These are phyloP conservation scores for Botryotinia globosa DNA, from an alignment of 2,329 filamentous ascomycete species.

Conservation along the genomic window DNA sequence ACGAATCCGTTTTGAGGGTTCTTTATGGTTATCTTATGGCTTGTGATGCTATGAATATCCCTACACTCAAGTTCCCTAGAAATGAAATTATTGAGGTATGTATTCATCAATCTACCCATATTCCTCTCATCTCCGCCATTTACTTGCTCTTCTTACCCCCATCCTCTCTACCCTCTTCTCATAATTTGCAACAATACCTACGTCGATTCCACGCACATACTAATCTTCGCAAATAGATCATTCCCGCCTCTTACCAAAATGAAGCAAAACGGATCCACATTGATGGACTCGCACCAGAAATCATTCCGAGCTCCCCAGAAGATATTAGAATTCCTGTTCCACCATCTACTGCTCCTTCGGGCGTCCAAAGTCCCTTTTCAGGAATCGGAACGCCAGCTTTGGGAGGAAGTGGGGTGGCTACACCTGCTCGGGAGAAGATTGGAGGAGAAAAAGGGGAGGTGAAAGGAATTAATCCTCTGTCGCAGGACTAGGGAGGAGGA, in stretches of 20 bases:
- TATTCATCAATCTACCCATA: neutral
- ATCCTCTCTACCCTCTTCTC: no score
- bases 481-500: neutral
- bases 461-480: slow-evolving; percentile 1
- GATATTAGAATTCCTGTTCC: slow-evolving; percentile 77
- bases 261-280: slow-evolving; percentile 89
- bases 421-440: neutral
- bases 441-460: neutral
- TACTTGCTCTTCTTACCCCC: no score
- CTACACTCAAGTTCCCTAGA: slow-evolving; percentile 86
- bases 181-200: neutral
- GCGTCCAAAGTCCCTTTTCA: slow-evolving; percentile 37
- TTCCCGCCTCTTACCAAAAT: slow-evolving; percentile 96
- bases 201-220: neutral
- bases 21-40: slow-evolving; percentile 98
- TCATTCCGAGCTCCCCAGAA: slow-evolving; percentile 75
- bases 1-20: slow-evolving; percentile 95
- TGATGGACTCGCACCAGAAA: slow-evolving; percentile 58
- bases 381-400: slow-evolving; percentile 32
- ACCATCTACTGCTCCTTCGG: slow-evolving; percentile 49
- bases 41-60: slow-evolving; percentile 92
- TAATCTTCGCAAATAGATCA: slow-evolving; percentile 54
- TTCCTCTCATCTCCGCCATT: neutral
- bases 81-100: slow-evolving; percentile 91
- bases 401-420: neutral